Base-by-base conservation (phyloP, 2,329 filamentous ascomycete species). In the Elsinoe ampelina region DNA sequence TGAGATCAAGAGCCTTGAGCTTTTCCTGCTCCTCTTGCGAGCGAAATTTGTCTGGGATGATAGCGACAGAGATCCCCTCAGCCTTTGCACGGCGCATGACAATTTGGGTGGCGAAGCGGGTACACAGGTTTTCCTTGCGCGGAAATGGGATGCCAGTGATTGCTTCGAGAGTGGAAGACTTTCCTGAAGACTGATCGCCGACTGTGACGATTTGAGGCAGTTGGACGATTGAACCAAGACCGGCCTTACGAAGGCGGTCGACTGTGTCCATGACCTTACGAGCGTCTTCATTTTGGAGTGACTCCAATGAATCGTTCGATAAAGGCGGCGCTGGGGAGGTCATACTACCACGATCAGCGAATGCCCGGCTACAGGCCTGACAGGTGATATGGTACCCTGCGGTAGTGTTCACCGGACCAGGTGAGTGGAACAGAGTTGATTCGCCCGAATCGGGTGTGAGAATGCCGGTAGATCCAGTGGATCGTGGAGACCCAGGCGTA, bases 111-210 rank as follows among this genome's bases (percentile, higher is more conserved):
- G 82, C 77, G 58, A 84, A 85, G 0, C 79, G 72, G 0, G 83
- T 85, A 63, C 81, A 84, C 0, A 81, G 57, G 20, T 71, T 76
- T 12, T 77, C 76, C 4, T 82, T 78, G 10, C 76, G 70, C 0
- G 80, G 79, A 47, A 86, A 85, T 0, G 75, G 75, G 1, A 87
- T 77, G 8, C 78, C 75, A 0, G 81, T 80, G 47, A 86, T 80
- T 0, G 82, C 83, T 60, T 85, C 80, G 0, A 86, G 74, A 0
- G 85, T 80, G 0, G 80, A 84, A n/a, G 77, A 82, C 63, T 86
- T 86, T 2, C 82, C 82, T 0, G 77, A 77, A 0, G 78, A 82
- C 57, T 82, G 80, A 55, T 82, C 77, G 3, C 83, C 81, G 26
- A 79, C 79, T 3, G 84, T 80, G 3, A 61, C 62, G 30, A 68